A percentile compares a stretch with the other conserved stretches of the same genome.
Conservation (phyloP, 129 eudicot genomes). For the Scalesia atractyloides region DNA sequence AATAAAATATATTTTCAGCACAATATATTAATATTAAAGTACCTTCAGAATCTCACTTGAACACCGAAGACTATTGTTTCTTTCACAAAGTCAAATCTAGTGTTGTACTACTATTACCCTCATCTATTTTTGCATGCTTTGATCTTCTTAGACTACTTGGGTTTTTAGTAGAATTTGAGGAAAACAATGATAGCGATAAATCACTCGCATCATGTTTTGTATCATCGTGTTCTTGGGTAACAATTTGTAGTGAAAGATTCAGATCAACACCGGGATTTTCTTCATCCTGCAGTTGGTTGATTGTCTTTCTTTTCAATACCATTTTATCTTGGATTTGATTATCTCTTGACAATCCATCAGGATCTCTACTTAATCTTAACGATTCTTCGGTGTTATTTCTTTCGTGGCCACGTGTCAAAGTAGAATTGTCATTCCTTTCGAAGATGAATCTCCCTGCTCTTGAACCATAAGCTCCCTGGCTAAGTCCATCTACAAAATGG, state of each 20-base stretch:
- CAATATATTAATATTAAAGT: conserved; percentile 14
- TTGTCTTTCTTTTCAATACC: conserved; percentile 48
- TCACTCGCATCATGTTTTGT: conserved; percentile 9
- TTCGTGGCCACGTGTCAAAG: no score
- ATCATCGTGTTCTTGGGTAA: conserved; percentile 27
- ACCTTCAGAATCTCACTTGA: conserved; percentile 59
- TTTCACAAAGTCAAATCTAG: conserved; percentile 83
- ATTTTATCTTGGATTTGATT: conserved; percentile 22
- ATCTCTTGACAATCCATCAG: no score
- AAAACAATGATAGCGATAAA: conserved; percentile 59
- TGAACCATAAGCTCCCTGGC: conserved; percentile 39
- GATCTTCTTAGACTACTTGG: conserved; percentile 24
- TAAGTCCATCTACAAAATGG: conserved; percentile 36
- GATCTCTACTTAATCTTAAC: no score
- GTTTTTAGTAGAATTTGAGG: conserved; percentile 38
- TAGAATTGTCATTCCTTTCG: conserved; percentile 8
- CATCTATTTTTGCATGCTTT: conserved; percentile 47
- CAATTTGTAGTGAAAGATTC: conserved; percentile 46
- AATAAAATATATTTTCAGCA: neutral
- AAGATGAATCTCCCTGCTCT: conserved; percentile 29
- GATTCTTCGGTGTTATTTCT: no score
- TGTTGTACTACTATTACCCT: conserved; percentile 26
- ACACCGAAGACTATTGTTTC: conserved; percentile 28
- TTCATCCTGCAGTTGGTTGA: conserved; percentile 24
- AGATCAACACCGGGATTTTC: conserved; percentile 46